Evolutionary conservation across 75 land plant species (phyloP).

Genomic region (Picea glauca): DNA sequence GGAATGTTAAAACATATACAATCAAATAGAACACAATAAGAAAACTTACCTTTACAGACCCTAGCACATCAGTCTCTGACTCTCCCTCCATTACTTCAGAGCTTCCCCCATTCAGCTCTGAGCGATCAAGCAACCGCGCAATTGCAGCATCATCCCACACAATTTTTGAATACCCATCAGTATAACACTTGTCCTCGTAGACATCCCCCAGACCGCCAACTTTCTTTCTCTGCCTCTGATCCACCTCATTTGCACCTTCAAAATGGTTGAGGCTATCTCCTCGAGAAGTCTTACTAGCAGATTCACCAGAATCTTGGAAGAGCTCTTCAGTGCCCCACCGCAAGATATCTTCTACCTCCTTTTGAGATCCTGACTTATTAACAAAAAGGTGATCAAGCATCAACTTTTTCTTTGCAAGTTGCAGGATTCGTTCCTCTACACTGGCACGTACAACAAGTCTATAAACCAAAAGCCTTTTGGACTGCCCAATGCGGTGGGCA

Average conservation of each 20-base stretch:
- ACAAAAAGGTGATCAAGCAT: slow-evolving; percentile 98
- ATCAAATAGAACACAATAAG: background rate
- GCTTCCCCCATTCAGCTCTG: slow-evolving; percentile 40
- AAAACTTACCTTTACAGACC: slow-evolving; percentile 74
- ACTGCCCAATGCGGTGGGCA: slow-evolving; percentile 97
- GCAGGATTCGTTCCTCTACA: slow-evolving; percentile 98
- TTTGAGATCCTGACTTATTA: slow-evolving; percentile 86
- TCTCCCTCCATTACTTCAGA: slow-evolving; percentile 65
- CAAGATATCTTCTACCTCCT: slow-evolving; percentile 95
- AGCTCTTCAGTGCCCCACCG: slow-evolving; percentile 98
- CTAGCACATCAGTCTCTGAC: slow-evolving; percentile 78
- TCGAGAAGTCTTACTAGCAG: slow-evolving; percentile 23
- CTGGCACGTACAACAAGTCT: slow-evolving; percentile 96
- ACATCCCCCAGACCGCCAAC: slow-evolving; percentile 80
- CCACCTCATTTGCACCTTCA: slow-evolving; percentile 35
- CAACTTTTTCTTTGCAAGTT: slow-evolving; percentile 92
- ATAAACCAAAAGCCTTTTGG: slow-evolving; percentile 88
- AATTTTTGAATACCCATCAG: slow-evolving; percentile 56
- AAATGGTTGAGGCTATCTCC: slow-evolving; percentile 20
- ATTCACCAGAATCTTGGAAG: slow-evolving; percentile 53
- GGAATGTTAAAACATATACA: background rate
- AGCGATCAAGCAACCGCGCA: slow-evolving; percentile 76
- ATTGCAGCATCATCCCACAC: slow-evolving; percentile 97
- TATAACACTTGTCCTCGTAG: slow-evolving; percentile 69
- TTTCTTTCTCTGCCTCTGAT: slow-evolving; percentile 41